Evolutionary conservation across 352 stramenopile species (phyloP).

Genomic region (Thalassiosira exigua): DNA sequence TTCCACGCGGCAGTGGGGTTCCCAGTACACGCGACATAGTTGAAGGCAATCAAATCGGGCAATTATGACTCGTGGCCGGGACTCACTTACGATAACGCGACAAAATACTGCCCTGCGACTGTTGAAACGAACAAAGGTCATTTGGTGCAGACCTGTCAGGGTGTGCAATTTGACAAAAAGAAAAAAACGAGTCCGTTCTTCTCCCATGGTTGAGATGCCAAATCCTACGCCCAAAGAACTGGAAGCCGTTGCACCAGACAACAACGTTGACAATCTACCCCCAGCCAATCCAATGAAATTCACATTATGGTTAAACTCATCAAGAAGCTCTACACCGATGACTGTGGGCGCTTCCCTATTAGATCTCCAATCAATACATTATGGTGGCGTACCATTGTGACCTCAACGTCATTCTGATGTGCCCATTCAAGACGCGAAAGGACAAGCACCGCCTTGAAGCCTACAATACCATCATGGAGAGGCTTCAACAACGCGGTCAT

Average conservation of each 20-base stretch:
- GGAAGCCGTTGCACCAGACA: neutral
- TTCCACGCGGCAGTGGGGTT: constrained; percentile 11
- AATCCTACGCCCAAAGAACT: constrained; percentile 1
- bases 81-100: constrained; percentile 14
- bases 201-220: neutral
- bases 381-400: constrained; percentile 64
- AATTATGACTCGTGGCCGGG: constrained; percentile 26
- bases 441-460: constrained; percentile 33
- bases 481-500: neutral
- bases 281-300: neutral
- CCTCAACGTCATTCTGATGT: constrained; percentile 56
- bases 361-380: constrained; percentile 63
- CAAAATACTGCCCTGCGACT: constrained; percentile 38
- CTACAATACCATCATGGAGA: constrained; percentile 37
- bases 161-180: constrained; percentile 18
- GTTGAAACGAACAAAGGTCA: constrained; percentile 42
- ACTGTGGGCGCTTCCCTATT: constrained; percentile 55
- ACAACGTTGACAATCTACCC: neutral
- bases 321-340: constrained; percentile 46
- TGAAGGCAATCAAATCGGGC: neutral
- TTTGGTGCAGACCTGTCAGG: constrained; percentile 13
- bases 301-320: constrained; percentile 18
- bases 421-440: constrained; percentile 49
- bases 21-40: constrained; percentile 19
- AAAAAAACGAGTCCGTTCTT: neutral